Conservation (phyloP, 1,284 basidiomycete species). For the Malassezia sp. region DNA sequence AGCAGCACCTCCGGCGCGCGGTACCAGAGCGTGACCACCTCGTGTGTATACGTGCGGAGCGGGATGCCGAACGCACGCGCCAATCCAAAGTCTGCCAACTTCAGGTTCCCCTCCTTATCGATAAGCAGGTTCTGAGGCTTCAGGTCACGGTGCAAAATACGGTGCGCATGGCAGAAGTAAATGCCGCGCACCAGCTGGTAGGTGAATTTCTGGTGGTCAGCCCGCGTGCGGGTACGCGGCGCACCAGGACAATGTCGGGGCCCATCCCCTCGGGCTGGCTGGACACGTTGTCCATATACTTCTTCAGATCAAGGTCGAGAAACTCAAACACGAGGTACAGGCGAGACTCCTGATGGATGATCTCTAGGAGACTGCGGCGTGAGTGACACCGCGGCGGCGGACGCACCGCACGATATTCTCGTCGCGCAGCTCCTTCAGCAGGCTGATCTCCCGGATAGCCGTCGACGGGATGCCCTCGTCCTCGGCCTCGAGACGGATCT, state of each 20-base stretch:
- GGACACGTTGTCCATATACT: slow-evolving; percentile 70
- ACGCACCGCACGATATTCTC: slow-evolving; percentile 69
- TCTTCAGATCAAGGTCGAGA: slow-evolving; percentile 83
- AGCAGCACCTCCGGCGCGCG: slow-evolving; percentile 91
- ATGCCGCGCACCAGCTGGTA: slow-evolving; percentile 75
- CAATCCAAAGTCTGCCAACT: slow-evolving; percentile 83
- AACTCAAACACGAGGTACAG: slow-evolving; percentile 96
- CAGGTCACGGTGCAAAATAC: slow-evolving; percentile 89
- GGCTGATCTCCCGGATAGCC: slow-evolving; percentile 90
- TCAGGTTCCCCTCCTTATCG: slow-evolving; percentile 54
- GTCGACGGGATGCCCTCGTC: slow-evolving; percentile 96
- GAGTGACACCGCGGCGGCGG: too few species aligned
- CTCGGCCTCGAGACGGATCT: slow-evolving; percentile 94
- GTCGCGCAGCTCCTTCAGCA: slow-evolving; percentile 90
- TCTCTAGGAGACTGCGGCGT: slow-evolving; percentile 69
- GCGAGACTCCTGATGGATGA: slow-evolving; percentile 92
- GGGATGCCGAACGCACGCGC: slow-evolving; percentile 96
- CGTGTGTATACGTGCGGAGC: slow-evolving; percentile 92
- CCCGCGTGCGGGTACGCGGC: too few species aligned
- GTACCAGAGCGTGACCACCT: slow-evolving; percentile 96
- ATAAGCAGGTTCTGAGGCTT: slow-evolving; percentile 97
- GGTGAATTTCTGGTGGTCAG: slow-evolving; percentile 68
- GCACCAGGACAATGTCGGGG: slow-evolving; percentile 71
- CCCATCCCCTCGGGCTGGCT: slow-evolving; percentile 53
- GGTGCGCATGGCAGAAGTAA: slow-evolving; percentile 86